phyloP scores from a whole-genome alignment of 23 red algal species.

The Gracilaria gracilis region DNA sequence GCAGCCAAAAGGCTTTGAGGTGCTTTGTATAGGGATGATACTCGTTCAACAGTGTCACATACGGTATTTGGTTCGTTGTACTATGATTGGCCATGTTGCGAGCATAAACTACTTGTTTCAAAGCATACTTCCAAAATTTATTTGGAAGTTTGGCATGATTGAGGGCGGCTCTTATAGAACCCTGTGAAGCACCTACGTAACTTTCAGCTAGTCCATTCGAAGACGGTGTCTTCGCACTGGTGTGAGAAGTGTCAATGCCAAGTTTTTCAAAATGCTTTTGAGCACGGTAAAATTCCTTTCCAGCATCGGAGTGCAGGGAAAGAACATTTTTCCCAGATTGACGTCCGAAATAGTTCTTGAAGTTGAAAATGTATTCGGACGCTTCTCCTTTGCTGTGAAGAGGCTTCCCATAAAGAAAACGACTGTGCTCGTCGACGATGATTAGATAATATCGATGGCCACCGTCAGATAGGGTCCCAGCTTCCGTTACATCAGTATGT shows the following conservation, averaged over 20 bases:
- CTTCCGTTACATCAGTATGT: background rate
- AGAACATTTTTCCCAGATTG: background rate
- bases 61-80: no score
- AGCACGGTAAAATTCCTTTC: background rate
- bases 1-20: background rate
- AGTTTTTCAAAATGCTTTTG: background rate
- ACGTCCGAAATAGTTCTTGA: background rate
- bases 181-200: background rate
- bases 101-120: no score
- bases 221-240: background rate
- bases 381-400: background rate
- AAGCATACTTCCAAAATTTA: background rate
- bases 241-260: background rate
- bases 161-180: background rate
- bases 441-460: background rate
- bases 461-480: background rate
- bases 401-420: background rate
- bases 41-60: background rate
- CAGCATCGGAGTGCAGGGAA: background rate
- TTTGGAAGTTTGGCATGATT: background rate
- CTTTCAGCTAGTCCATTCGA: slow-evolving; percentile 1
- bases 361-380: background rate
- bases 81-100: background rate
- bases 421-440: background rate
- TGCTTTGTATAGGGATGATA: background rate